A percentile compares a stretch with the other conserved stretches of the same genome.
These are phyloP conservation scores for Eimeria sp. DNA, from an alignment of 169 alveolate genomes.

Conservation along the genomic window DNA sequence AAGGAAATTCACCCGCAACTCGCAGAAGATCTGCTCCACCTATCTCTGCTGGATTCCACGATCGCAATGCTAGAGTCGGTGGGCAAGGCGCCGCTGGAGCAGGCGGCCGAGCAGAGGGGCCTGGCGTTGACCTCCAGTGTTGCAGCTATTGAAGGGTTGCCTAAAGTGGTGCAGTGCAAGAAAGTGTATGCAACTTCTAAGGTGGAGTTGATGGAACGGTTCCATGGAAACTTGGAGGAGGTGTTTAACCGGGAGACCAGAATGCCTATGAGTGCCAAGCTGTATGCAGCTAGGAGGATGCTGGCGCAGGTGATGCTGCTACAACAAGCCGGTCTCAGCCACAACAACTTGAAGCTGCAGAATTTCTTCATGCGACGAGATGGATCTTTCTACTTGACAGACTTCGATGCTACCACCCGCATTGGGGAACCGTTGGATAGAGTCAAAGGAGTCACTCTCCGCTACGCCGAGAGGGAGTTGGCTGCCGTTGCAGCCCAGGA, in stretches of 20 bases:
- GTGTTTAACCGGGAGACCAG: neutral
- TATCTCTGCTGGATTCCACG: neutral
- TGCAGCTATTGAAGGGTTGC: neutral
- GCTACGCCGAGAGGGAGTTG: neutral
- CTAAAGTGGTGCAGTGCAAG: neutral
- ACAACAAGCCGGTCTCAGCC: constrained; percentile 30
- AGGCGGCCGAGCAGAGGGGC: constrained; percentile 19
- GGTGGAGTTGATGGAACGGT: neutral
- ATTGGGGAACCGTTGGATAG: neutral
- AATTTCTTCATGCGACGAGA: constrained; percentile 1
- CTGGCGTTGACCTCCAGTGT: neutral
- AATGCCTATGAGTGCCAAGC: neutral
- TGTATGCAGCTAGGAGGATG: constrained; percentile 12
- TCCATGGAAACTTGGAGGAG: neutral
- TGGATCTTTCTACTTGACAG: neutral
- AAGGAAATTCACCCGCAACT: neutral
- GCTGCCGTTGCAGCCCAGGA: neutral
- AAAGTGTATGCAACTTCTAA: neutral
- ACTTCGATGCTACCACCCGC: neutral
- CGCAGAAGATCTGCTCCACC: neutral
- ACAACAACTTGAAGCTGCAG: constrained; percentile 5
- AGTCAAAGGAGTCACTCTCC: neutral
- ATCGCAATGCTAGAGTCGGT: neutral
- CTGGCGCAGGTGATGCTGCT: constrained; percentile 46
- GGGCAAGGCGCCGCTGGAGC: neutral